Percentiles rank a stretch among this genome's conserved stretches.
phyloP scores from a whole-genome alignment of 148 eudicot species.

The Pharnaceum exiguum region DNA sequence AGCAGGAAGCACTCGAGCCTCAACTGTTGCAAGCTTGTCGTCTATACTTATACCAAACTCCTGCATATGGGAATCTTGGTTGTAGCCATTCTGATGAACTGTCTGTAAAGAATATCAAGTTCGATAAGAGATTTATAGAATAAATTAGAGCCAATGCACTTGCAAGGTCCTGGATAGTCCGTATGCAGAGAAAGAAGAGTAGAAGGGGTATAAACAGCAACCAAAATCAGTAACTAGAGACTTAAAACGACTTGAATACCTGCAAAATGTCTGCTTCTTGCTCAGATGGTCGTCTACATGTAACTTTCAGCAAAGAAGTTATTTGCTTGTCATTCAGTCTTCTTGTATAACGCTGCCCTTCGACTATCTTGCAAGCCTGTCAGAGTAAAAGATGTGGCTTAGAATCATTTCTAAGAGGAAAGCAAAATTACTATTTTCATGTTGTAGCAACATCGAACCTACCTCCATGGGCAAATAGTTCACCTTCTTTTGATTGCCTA shows the following conservation, averaged over 20 bases:
- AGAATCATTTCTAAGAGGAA: not conserved
- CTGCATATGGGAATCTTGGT: conserved; percentile 57
- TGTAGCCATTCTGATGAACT: conserved; percentile 51
- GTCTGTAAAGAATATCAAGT: conserved; percentile 35
- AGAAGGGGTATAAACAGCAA: not conserved
- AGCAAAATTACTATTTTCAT: not conserved
- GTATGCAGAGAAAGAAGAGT: not conserved
- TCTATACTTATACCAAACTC: conserved; percentile 68
- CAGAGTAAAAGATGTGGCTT: not conserved
- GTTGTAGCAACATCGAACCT: not conserved
- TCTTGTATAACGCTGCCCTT: conserved; percentile 68
- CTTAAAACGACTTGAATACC: no score
- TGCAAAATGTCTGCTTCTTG: conserved; percentile 64
- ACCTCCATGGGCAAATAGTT: conserved; percentile 88
- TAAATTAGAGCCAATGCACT: not conserved
- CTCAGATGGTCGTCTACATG: conserved; percentile 64
- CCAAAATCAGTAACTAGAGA: not conserved
- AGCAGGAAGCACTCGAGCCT: conserved; percentile 76
- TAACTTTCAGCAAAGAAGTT: conserved; percentile 54
- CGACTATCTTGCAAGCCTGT: conserved; percentile 77
- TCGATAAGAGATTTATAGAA: not conserved
- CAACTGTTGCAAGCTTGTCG: conserved; percentile 59
- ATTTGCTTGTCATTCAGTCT: conserved; percentile 77
- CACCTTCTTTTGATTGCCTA: conserved; percentile 64
- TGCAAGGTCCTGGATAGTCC: not conserved